phyloP scores from a whole-genome alignment of 768 basidiomycete species.

The Tylopilus cervinicoccineus region DNA sequence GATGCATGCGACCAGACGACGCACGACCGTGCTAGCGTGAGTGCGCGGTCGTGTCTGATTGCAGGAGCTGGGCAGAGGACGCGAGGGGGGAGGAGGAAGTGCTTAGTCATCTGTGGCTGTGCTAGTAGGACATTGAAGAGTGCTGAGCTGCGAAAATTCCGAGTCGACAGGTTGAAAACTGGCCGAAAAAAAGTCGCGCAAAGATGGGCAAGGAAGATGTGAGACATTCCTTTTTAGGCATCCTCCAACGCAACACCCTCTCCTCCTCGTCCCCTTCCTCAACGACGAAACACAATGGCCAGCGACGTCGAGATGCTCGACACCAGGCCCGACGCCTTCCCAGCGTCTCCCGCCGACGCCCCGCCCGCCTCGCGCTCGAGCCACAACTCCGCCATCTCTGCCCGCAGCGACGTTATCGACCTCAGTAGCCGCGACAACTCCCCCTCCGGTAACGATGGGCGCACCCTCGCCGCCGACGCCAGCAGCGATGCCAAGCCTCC shows the following conservation, averaged over 20 bases:
- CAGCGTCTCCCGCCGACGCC: constrained; percentile 6
- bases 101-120: constrained; percentile 25
- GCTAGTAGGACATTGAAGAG: not conserved
- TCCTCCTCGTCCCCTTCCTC: constrained; percentile 25
- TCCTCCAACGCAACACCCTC: constrained; percentile 30
- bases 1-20: not conserved
- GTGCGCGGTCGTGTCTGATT: too few species aligned
- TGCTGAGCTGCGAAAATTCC: constrained; percentile 23
- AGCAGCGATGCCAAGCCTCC: constrained; percentile 25
- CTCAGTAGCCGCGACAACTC: constrained; percentile 31
- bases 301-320: constrained; percentile 31
- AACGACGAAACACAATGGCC: constrained; percentile 14
- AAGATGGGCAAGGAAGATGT: constrained; percentile 22
- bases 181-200: constrained; percentile 24
- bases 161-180: constrained; percentile 20
- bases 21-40: too few species aligned
- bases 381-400: constrained; percentile 17
- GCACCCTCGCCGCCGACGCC: constrained; percentile 12
- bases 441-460: constrained; percentile 12
- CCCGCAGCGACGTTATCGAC: constrained; percentile 24
- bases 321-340: not conserved
- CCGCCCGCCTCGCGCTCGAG: constrained; percentile 12
- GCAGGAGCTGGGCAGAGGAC: too few species aligned
- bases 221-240: constrained; percentile 37
- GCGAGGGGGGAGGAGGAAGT: constrained; percentile 13